Conservation (phyloP, 1,284 basidiomycete species). For the Microbotryum silenes-acaulis region DNA sequence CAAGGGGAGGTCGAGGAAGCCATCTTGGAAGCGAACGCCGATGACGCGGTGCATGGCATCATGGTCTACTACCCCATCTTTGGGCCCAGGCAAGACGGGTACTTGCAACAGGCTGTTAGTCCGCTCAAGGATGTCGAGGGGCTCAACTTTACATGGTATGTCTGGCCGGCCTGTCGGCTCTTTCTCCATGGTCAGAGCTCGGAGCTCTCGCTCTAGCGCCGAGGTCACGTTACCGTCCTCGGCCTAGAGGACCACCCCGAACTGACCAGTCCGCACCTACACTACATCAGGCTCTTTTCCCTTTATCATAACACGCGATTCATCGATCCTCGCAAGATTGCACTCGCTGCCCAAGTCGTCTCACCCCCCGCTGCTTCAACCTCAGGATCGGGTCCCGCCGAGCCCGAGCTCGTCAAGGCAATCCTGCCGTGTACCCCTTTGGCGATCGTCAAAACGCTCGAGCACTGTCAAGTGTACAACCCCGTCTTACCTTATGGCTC, state of each 20-base stretch:
- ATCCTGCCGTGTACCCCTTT: conserved; percentile 95
- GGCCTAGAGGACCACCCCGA: background rate
- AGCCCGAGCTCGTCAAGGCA: conserved; percentile 72
- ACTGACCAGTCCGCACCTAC: background rate
- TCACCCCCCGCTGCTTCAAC: conserved; percentile 23
- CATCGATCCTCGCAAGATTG: conserved; percentile 40
- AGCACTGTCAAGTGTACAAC: conserved; percentile 87
- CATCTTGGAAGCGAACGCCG: conserved; percentile 60
- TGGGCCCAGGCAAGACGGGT: conserved; percentile 67
- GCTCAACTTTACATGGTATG: conserved; percentile 57
- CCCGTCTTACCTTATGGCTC: conserved; percentile 84
- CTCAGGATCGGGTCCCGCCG: conserved; percentile 54
- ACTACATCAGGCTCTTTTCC: conserved; percentile 58
- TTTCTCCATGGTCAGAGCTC: background rate
- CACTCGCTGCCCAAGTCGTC: conserved; percentile 34
- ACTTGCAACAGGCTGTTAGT: conserved; percentile 88
- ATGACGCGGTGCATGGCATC: conserved; percentile 35
- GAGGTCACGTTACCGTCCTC: background rate
- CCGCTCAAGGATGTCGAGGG: conserved; percentile 97
- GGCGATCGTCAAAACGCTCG: conserved; percentile 86
- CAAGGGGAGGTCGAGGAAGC: conserved; percentile 66
- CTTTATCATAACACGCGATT: conserved; percentile 73
- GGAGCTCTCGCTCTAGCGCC: background rate
- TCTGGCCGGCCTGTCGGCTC: background rate
- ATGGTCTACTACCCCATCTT: conserved; percentile 59